Conservation (phyloP, 768 basidiomycete genomes). For the Daedalea quercina region DNA sequence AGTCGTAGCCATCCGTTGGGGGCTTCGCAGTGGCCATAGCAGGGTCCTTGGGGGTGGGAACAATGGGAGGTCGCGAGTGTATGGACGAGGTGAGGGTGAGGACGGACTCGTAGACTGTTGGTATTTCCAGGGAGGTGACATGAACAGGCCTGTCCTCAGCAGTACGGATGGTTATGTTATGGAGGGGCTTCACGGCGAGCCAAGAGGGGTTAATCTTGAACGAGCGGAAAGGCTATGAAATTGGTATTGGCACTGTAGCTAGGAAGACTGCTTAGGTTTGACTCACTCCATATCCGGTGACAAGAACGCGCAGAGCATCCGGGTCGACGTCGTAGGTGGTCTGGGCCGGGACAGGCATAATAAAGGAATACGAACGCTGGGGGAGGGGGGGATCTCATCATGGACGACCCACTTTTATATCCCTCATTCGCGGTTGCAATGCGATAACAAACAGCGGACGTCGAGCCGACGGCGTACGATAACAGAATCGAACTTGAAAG, state of each 20-base stretch:
- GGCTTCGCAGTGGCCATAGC: constrained; percentile 32
- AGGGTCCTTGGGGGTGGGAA: constrained; percentile 33
- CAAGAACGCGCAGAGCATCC: constrained; percentile 37
- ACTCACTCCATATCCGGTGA: constrained; percentile 51
- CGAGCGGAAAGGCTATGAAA: constrained; percentile 16
- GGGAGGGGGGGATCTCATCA: no score
- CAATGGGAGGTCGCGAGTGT: constrained; percentile 47
- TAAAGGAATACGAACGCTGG: background rate
- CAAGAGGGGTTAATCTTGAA: constrained; percentile 53
- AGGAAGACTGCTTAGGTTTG: background rate
- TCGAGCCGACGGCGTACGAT: no score
- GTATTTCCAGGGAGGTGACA: constrained; percentile 51
- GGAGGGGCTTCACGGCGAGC: constrained; percentile 58
- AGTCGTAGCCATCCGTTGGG: constrained; percentile 51
- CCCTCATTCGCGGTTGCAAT: no score
- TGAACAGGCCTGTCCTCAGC: constrained; percentile 30
- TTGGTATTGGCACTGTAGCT: background rate
- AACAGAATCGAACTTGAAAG: no score
- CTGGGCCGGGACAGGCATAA: background rate
- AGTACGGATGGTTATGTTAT: constrained; percentile 41
- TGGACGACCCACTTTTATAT: no score
- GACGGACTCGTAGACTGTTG: constrained; percentile 54
- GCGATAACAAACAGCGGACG: no score
- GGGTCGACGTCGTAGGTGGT: constrained; percentile 14
- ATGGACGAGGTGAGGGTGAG: constrained; percentile 48